Conservation (phyloP, 805 yeast species). For the Candida methanosorbosa region DNA sequence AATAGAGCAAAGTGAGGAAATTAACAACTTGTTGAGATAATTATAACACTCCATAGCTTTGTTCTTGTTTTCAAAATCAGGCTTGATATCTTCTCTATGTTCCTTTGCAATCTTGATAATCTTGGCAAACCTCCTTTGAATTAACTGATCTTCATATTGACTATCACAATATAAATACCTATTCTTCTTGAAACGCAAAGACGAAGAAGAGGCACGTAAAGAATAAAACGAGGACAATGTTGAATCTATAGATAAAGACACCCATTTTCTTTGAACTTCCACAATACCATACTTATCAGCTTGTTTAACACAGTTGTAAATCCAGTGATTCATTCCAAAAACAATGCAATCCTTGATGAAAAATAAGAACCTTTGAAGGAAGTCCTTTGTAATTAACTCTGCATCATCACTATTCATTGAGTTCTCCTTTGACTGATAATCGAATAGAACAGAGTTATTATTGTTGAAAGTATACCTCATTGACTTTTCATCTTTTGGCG, state of each 20-base stretch:
- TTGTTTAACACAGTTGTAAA: slow-evolving; percentile 10
- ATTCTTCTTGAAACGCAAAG: no score
- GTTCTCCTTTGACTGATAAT: background rate
- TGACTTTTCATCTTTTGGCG: no score
- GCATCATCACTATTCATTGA: background rate
- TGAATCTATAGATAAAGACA: no score
- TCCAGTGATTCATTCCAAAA: slow-evolving; percentile 15
- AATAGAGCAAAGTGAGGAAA: slow-evolving; percentile 9
- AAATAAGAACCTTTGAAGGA: slow-evolving; percentile 13
- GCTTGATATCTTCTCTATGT: no score
- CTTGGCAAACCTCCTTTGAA: no score
- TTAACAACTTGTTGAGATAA: slow-evolving; percentile 11
- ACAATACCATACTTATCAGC: slow-evolving; percentile 5
- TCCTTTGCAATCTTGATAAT: no score
- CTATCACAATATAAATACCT: no score
- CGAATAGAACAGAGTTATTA: background rate
- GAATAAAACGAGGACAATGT: no score
- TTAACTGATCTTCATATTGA: no score
- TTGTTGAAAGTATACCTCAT: no score
- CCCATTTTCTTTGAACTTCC: background rate
- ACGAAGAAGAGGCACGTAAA: no score
- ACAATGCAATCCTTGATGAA: slow-evolving; percentile 17
- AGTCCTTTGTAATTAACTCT: slow-evolving; percentile 6
- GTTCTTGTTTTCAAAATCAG: no score
- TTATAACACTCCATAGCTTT: slow-evolving; percentile 4